Percentiles rank a stretch among this genome's conserved stretches.
Evolutionary conservation across 1,139 yeast genomes (phyloP).

Genomic region (Kluyveromyces marxianus): DNA sequence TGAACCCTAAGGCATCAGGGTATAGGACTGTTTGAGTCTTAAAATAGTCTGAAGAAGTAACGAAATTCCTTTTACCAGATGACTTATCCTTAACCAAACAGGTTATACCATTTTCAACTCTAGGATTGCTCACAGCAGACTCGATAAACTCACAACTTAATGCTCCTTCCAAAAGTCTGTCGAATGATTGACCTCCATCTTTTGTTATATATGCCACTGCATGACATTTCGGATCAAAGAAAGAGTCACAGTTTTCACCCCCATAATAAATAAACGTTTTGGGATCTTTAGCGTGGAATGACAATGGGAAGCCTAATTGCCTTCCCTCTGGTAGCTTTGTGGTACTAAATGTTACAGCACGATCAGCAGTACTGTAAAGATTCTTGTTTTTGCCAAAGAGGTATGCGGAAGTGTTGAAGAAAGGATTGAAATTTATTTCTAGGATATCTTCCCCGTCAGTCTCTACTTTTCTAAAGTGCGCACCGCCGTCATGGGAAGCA

Average conservation of each 20-base stretch:
- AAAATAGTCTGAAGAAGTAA: constrained; percentile 51
- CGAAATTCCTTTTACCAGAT: constrained; percentile 32
- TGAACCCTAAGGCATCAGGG: constrained; percentile 55
- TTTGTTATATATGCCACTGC: constrained; percentile 51
- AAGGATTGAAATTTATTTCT: constrained; percentile 53
- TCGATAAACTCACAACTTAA: constrained; percentile 63
- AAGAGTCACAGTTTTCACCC: constrained; percentile 46
- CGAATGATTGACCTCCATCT: constrained; percentile 60
- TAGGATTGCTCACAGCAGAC: constrained; percentile 36
- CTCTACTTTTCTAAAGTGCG: constrained; percentile 43
- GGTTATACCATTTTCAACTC: constrained; percentile 46
- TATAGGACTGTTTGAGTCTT: constrained; percentile 35
- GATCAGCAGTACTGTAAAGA: constrained; percentile 55
- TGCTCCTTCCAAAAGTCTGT: constrained; percentile 43
- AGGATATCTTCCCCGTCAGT: constrained; percentile 40
- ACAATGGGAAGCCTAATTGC: constrained; percentile 35
- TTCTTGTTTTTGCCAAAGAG: constrained; percentile 45
- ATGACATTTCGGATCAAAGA: constrained; percentile 42
- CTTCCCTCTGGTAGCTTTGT: constrained; percentile 46
- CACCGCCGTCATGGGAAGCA: constrained; percentile 78
- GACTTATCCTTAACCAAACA: constrained; percentile 43
- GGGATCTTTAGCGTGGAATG: constrained; percentile 49
- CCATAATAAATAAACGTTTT: constrained; percentile 68
- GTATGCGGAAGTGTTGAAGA: constrained; percentile 56
- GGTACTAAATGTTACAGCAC: constrained; percentile 51